Evolutionary conservation across 345 rosid species (phyloP).

Genomic region (Aquilaria sinensis): DNA sequence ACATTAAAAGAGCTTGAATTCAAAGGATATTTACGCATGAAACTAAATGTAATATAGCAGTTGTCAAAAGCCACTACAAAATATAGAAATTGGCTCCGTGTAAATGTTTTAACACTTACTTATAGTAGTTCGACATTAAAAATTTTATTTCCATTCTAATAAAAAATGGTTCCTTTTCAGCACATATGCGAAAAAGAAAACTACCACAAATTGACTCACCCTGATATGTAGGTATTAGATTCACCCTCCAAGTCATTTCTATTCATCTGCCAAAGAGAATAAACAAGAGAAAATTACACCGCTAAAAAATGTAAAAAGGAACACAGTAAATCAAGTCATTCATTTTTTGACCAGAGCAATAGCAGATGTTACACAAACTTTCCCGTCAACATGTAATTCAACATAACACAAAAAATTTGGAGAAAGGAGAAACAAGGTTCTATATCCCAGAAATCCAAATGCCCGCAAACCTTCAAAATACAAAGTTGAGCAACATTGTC

Average conservation of each 20-base stretch:
- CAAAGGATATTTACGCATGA: no score
- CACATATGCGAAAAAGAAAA: neutral
- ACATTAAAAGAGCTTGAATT: no score
- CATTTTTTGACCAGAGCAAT: neutral
- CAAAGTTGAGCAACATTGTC: conserved; percentile 94
- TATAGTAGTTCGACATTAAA: no score
- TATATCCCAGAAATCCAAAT: conserved; percentile 1
- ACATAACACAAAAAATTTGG: no score
- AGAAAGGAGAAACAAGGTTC: neutral
- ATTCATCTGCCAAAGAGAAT: conserved; percentile 33
- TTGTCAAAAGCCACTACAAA: no score
- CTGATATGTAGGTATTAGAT: conserved; percentile 17
- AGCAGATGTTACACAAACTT: no score
- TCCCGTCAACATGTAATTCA: no score
- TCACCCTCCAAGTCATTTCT: conserved; percentile 21
- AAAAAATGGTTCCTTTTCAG: neutral
- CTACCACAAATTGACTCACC: conserved; percentile 24
- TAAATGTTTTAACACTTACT: no score
- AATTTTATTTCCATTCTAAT: no score
- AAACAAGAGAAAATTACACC: neutral
- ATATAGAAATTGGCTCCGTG: no score
- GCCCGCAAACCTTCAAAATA: conserved; percentile 63
- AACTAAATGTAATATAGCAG: no score
- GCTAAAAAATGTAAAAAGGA: neutral
- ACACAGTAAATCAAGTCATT: neutral